phyloP scores from a whole-genome alignment of 176 grass and related monocot genomes.

The Zizania latifolia region DNA sequence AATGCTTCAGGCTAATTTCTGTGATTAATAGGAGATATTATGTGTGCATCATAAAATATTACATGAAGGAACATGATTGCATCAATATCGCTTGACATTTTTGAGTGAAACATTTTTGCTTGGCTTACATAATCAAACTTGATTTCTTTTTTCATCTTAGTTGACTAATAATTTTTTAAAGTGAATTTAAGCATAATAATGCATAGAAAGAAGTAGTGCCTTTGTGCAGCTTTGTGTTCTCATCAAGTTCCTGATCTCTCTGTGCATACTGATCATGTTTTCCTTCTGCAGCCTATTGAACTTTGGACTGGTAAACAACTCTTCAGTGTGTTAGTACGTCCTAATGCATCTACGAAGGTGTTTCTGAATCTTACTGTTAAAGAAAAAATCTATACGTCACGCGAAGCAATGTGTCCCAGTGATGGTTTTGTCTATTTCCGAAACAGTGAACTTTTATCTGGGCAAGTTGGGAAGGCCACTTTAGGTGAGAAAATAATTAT shows the following conservation, averaged over 20 bases:
- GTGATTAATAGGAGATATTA: constrained; percentile 5
- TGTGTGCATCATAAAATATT: too few species aligned
- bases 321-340: constrained; percentile 84
- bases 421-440: constrained; percentile 92
- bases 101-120: background rate
- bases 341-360: constrained; percentile 83
- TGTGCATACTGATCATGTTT: constrained; percentile 12
- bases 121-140: background rate
- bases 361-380: constrained; percentile 79
- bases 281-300: constrained; percentile 76
- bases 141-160: background rate
- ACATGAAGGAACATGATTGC: too few species aligned
- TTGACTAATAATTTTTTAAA: background rate
- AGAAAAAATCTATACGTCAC: constrained; percentile 62
- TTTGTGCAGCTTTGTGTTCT: constrained; percentile 19
- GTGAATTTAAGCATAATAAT: constrained; percentile 7
- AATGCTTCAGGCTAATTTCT: constrained; percentile 2
- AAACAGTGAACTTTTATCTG: constrained; percentile 88
- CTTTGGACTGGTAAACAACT: constrained; percentile 97
- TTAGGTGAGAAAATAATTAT: constrained; percentile 71
- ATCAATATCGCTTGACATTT: too few species aligned
- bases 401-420: constrained; percentile 77
- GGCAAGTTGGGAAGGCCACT: constrained; percentile 85
- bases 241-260: constrained; percentile 14
- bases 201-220: background rate